Conservation (phyloP, 192 early-diverging fungal species). For the Rhizophagus sp. region DNA sequence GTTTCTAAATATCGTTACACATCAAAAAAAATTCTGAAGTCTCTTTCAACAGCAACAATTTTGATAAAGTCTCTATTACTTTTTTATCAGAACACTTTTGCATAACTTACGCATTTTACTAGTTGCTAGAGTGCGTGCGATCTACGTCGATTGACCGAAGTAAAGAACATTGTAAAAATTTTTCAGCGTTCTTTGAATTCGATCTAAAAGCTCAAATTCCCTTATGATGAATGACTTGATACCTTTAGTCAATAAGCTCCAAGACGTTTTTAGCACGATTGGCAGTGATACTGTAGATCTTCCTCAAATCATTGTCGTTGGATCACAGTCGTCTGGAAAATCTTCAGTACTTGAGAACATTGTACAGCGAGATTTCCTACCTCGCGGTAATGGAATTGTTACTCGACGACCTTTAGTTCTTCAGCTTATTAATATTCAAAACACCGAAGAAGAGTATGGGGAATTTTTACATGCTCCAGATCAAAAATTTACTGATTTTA, state of each 20-base stretch:
- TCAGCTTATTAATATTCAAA: conserved; percentile 69
- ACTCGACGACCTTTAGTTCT: conserved; percentile 81
- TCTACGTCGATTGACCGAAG: no score
- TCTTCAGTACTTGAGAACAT: conserved; percentile 98
- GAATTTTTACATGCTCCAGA: conserved; percentile 78
- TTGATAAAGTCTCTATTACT: no score
- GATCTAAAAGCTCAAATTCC: no score
- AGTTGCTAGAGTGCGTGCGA: no score
- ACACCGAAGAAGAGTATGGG: conserved; percentile 41
- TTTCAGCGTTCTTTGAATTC: no score
- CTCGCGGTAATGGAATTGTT: conserved; percentile 86
- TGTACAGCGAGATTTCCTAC: conserved; percentile 97
- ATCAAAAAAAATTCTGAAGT: no score
- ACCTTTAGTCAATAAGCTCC: conserved; percentile 78
- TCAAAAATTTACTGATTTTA: conserved; percentile 76
- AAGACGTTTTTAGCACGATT: conserved; percentile 79
- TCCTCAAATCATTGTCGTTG: conserved; percentile 85
- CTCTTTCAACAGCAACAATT: no score
- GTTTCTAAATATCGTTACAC: no score
- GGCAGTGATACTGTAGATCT: conserved; percentile 75
- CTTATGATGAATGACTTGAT: conserved; percentile 74
- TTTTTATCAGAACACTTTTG: no score
- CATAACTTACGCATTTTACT: no score
- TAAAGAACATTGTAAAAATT: no score
- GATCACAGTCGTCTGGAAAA: conserved; percentile 91